Evolutionary conservation across 2,329 filamentous ascomycete species (phyloP).

Genomic region (Cladosporium sp.): DNA sequence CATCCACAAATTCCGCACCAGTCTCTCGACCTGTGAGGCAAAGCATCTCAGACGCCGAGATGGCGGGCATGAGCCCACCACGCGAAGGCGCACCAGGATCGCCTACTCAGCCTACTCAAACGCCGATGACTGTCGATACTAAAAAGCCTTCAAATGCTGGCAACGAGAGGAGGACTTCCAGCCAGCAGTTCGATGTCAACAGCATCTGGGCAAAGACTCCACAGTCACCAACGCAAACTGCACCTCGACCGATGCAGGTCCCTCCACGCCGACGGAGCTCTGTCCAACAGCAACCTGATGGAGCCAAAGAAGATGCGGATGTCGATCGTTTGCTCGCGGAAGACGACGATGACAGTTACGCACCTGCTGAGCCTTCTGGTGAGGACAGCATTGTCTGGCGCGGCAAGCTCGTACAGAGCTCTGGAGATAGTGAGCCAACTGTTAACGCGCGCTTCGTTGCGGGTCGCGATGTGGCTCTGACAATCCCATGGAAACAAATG

Average conservation of each 20-base stretch:
- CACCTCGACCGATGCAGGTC: conserved; percentile 42
- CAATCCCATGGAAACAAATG: conserved; percentile 67
- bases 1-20: conserved; percentile 43
- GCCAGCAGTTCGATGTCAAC: conserved; percentile 66
- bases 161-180: conserved; percentile 17
- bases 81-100: conserved; percentile 30
- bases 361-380: conserved; percentile 66
- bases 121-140: conserved; percentile 19
- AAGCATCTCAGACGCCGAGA: conserved; percentile 30
- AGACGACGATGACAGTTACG: conserved; percentile 75
- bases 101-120: conserved; percentile 21
- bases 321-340: conserved; percentile 84
- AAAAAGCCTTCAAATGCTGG: conserved; percentile 7
- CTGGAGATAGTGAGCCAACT: conserved; percentile 37
- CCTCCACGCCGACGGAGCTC: conserved; percentile 38
- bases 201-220: conserved; percentile 75
- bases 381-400: conserved; percentile 74
- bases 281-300: conserved; percentile 33
- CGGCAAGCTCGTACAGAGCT: conserved; percentile 53
- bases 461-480: conserved; percentile 69
- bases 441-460: conserved; percentile 78
- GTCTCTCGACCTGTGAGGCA: conserved; percentile 35
- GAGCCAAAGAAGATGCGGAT: conserved; percentile 73
- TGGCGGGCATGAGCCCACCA: conserved; percentile 25
- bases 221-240: conserved; percentile 58